These are phyloP conservation scores for Maudiozyma serrabonitensis DNA, from an alignment of 805 yeast genomes.

Conservation along the genomic window DNA sequence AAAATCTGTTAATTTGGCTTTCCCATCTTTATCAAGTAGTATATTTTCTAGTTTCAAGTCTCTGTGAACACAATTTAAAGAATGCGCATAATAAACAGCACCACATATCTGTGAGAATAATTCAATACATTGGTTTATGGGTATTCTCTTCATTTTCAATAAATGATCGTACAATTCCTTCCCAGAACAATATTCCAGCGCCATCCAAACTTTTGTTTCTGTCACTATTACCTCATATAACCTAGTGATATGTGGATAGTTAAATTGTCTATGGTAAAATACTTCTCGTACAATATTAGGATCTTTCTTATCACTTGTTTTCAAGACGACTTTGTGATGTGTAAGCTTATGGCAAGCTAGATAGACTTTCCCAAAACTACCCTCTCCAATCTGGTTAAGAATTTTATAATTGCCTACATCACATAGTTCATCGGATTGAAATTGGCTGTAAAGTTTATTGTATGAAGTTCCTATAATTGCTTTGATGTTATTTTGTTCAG, in stretches of 20 bases:
- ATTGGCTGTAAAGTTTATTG: constrained; percentile 45
- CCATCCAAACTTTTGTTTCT: constrained; percentile 76
- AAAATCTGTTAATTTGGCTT: constrained; percentile 79
- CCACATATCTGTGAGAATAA: constrained; percentile 55
- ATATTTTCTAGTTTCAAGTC: constrained; percentile 80
- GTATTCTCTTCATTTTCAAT: constrained; percentile 41
- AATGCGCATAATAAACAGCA: constrained; percentile 62
- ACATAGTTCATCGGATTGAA: constrained; percentile 37
- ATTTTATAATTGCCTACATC: constrained; percentile 79
- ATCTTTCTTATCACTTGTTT: constrained; percentile 67
- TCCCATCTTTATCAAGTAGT: constrained; percentile 43
- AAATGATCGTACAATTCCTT: constrained; percentile 65
- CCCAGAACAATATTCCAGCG: constrained; percentile 80
- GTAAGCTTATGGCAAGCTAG: constrained; percentile 72
- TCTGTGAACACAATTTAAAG: constrained; percentile 69
- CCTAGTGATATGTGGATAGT: constrained; percentile 74
- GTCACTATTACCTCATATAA: constrained; percentile 80
- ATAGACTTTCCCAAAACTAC: constrained; percentile 87
- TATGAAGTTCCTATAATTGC: constrained; percentile 50
- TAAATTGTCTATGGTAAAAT: constrained; percentile 75
- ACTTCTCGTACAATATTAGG: constrained; percentile 86
- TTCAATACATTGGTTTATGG: constrained; percentile 39
- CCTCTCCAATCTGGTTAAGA: constrained; percentile 72
- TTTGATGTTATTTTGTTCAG: constrained; percentile 25
- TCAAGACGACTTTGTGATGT: constrained; percentile 70